Evolutionary conservation across 495 filamentous ascomycete genomes (phyloP).

Genomic region (Pseudomonodictys pantanalensis): DNA sequence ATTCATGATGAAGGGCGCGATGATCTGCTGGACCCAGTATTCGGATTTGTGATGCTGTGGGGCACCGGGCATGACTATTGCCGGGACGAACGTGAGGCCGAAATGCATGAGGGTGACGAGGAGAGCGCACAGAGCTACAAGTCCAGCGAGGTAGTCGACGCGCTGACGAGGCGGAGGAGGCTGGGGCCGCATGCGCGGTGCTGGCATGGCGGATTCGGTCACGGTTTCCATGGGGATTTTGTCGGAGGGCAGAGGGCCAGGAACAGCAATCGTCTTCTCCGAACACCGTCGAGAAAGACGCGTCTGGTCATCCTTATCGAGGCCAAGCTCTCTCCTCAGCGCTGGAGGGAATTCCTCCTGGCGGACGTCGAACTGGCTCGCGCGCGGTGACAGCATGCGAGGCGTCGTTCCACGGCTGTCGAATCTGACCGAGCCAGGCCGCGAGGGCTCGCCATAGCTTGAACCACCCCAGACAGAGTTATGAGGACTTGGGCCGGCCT

Average conservation of each 20-base stretch:
- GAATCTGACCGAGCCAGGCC: conserved; percentile 8
- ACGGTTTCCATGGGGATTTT: conserved; percentile 29
- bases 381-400: conserved; percentile 6
- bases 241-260: conserved; percentile 2
- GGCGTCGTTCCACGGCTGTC: conserved; percentile 22
- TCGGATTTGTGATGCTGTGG: conserved; percentile 40
- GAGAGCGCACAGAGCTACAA: conserved; percentile 41
- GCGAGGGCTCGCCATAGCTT: conserved; percentile 2
- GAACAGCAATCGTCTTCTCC: conserved; percentile 17
- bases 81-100: conserved; percentile 39
- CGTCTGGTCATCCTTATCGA: neutral
- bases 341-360: neutral
- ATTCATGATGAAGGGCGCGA: conserved; percentile 44
- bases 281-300: neutral
- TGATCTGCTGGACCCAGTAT: conserved; percentile 38
- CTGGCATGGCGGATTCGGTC: conserved; percentile 23
- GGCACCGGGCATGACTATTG: conserved; percentile 37
- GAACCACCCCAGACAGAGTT: conserved; percentile 15
- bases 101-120: conserved; percentile 45
- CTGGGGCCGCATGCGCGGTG: conserved; percentile 16
- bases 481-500: neutral
- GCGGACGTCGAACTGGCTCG: conserved; percentile 13
- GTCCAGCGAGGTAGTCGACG: conserved; percentile 46
- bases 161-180: conserved; percentile 32
- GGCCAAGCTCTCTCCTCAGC: neutral